phyloP scores from a whole-genome alignment of 352 stramenopile genomes.

The Phytophthora pluvialis region DNA sequence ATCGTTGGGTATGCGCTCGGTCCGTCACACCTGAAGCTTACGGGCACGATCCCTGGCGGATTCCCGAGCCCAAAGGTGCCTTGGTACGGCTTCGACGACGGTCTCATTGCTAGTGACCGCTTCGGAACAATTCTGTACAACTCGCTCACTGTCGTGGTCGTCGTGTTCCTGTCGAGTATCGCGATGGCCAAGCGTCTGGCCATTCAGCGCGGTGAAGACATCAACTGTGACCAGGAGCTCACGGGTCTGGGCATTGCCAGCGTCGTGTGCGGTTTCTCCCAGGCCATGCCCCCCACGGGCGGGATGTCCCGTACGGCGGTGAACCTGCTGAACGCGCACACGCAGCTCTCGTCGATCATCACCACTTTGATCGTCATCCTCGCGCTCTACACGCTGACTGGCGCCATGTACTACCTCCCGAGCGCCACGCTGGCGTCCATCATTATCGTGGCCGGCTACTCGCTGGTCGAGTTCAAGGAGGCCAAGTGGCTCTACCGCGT shows the following conservation, averaged over 20 bases:
- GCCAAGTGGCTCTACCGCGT: conserved; percentile 81
- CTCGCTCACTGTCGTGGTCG: conserved; percentile 74
- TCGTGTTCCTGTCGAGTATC: conserved; percentile 91
- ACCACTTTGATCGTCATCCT: conserved; percentile 84
- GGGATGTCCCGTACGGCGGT: conserved; percentile 91
- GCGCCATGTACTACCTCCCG: conserved; percentile 87
- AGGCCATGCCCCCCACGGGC: conserved; percentile 85
- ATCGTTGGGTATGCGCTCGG: conserved; percentile 54
- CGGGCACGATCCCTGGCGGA: conserved; percentile 68
- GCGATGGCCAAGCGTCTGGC: conserved; percentile 89
- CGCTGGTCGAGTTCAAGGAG: conserved; percentile 88
- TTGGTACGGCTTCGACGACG: conserved; percentile 63
- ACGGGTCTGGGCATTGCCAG: conserved; percentile 86
- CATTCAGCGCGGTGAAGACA: conserved; percentile 69
- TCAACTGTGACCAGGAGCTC: conserved; percentile 84
- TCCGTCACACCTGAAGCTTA: conserved; percentile 67
- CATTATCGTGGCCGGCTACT: conserved; percentile 91
- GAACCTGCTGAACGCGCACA: conserved; percentile 86
- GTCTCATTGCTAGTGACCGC: conserved; percentile 46
- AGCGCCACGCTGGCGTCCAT: conserved; percentile 81
- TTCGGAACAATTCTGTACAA: conserved; percentile 62
- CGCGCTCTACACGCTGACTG: conserved; percentile 83
- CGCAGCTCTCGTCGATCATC: conserved; percentile 85
- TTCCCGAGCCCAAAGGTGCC: conserved; percentile 55
- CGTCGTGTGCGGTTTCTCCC: conserved; percentile 84